Evolutionary conservation across 2,329 filamentous ascomycete species (phyloP).

Genomic region (Acarospora socialis): DNA sequence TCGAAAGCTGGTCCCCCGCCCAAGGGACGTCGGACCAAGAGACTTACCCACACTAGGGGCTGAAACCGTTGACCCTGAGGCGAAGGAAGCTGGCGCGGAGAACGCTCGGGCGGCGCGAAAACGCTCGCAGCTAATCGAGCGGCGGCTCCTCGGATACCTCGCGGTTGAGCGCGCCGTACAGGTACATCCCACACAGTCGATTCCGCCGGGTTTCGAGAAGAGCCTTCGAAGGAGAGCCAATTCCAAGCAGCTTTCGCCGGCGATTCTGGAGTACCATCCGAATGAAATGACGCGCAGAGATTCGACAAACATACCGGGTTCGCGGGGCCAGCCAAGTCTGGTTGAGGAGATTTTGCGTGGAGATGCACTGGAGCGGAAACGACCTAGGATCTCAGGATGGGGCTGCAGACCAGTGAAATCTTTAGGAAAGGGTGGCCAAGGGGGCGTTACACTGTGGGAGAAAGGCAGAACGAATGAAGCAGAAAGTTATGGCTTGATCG

Average conservation of each 20-base stretch:
- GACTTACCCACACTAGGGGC: no score
- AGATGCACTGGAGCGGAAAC: no score
- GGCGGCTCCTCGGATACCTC: neutral
- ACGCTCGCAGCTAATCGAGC: neutral
- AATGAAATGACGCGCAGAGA: neutral
- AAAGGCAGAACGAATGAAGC: constrained; percentile 2
- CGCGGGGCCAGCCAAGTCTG: neutral
- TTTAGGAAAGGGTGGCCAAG: constrained; percentile 6
- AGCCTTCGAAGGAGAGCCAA: neutral
- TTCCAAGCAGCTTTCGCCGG: neutral
- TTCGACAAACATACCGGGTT: neutral
- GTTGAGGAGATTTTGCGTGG: neutral
- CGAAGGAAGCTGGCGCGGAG: no score
- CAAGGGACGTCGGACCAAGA: no score
- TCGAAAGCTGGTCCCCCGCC: no score
- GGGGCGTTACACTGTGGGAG: constrained; percentile 8
- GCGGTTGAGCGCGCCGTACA: neutral
- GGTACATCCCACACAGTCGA: no score
- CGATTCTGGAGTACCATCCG: neutral
- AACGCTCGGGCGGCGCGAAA: neutral
- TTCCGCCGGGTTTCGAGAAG: neutral
- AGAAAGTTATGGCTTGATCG: neutral
- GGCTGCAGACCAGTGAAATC: constrained; percentile 6
- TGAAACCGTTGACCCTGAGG: no score
- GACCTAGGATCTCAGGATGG: no score